Percentiles rank a stretch among this genome's conserved stretches.
These are phyloP conservation scores for Malus hybrid DNA, from an alignment of 331 rosid species.

Conservation along the genomic window DNA sequence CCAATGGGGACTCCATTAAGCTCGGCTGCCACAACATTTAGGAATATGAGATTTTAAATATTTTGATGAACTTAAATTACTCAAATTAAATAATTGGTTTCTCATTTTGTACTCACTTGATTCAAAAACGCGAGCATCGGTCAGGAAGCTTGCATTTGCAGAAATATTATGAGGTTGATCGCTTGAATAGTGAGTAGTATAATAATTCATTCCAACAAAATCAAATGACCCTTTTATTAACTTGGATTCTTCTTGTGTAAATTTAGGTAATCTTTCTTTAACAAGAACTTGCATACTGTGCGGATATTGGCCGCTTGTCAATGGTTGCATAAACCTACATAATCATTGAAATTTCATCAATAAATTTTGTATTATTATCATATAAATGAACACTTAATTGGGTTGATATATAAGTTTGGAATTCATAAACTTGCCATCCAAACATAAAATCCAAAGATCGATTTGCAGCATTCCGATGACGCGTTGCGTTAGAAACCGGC, in stretches of 20 bases:
- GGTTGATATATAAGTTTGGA: background rate
- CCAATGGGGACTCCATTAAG: background rate
- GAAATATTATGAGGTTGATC: background rate
- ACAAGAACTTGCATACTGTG: conserved; percentile 9
- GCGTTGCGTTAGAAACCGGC: conserved; percentile 22
- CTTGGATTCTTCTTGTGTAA: conserved; percentile 2
- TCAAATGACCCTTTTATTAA: conserved; percentile 13
- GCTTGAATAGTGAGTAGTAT: conserved; percentile 18
- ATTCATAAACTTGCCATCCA: conserved; percentile 42
- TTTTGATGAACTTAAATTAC: background rate
- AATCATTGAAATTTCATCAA: background rate
- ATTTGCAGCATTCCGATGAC: conserved; percentile 22
- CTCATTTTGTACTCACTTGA: background rate
- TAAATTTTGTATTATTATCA: background rate
- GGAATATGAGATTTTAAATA: background rate
- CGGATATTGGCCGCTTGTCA: conserved; percentile 23
- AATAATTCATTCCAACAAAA: conserved; percentile 25
- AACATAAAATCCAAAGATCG: conserved; percentile 52
- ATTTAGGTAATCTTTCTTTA: conserved; percentile 14
- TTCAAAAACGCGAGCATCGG: conserved; percentile 1
- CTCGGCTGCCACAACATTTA: background rate
- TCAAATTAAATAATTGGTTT: no score
- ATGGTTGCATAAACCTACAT: conserved; percentile 21
- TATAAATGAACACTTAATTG: background rate
- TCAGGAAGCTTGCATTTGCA: conserved; percentile 3